phyloP scores from a whole-genome alignment of 1,284 basidiomycete genomes.

The Leccinum huronense region DNA sequence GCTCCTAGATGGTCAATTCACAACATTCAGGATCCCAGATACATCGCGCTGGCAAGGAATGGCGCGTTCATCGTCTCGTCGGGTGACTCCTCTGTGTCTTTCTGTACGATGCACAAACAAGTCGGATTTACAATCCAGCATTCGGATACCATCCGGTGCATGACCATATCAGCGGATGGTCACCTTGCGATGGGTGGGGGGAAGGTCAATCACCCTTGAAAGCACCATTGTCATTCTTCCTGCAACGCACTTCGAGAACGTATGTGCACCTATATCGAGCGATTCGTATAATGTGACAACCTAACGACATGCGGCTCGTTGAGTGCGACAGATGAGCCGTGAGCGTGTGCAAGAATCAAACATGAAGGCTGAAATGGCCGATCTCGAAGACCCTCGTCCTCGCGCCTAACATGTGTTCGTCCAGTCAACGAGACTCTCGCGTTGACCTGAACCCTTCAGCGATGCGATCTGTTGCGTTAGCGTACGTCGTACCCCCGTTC shows the following conservation, averaged over 20 bases:
- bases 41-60: no score
- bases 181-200: neutral
- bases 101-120: no score
- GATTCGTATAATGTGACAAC: neutral
- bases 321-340: neutral
- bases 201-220: neutral
- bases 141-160: neutral
- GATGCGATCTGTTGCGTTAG: no score
- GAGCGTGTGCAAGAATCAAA: neutral
- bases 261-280: neutral
- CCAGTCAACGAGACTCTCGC: no score
- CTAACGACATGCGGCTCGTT: neutral
- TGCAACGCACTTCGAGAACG: neutral
- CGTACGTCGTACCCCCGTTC: no score
- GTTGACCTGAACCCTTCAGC: no score
- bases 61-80: no score
- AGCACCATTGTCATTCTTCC: neutral
- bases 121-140: neutral
- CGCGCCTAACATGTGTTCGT: no score
- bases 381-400: slow-evolving; percentile 2
- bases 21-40: no score
- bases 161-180: neutral
- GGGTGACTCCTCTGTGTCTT: no score
- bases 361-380: neutral
- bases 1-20: no score